Evolutionary conservation across 2,329 filamentous ascomycete species (phyloP), one percentile per base, ranked within the genome.

Genomic region (Pyricularia sp.): DNA sequence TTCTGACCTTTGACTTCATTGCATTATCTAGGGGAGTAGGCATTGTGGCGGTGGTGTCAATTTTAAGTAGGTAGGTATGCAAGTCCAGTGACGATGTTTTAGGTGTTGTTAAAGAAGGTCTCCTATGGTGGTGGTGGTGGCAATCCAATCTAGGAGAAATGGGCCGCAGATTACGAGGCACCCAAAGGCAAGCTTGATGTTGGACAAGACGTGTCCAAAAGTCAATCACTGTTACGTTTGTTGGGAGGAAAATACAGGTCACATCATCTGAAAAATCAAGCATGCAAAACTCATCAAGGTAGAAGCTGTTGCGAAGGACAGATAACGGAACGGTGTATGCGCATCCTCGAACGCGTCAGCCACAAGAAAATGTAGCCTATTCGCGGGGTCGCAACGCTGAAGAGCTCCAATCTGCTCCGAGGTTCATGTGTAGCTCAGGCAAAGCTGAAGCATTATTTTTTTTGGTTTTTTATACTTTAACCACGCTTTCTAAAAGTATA

Each of bases 11-110:
- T 65, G 88, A 90, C 70, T 82, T 87, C 77, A 91, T 77, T 10
- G 84, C 86, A 73, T 81, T 84, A 72, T 91, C 88, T 3, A 91
- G 74, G 33, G 82, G 81, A 66, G 88, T 91, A 62, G 87, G 86
- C 88, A 90, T 90, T 9, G 69, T 66, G 30, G 24, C 55, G 55
- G 55, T 28, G 13, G 28, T 28, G 4, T 5, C 55, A 28, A 30
- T 28, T 10, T 49, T 49, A 16, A 49, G 8, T 26, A 26, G 26
- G 26, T 26, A 26, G 26, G 26, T 49, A 49, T 49, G 10, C 7
- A 57, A 57, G 19, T 24, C n/a, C 22, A 26, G 19, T 24, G 16
- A 26, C 3, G 12, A 57, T 24, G 53, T 57, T 57, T 22, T 24
- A 24, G 4, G 53, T 24, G n/a, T n/a, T 49, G n/a, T n/a, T n/a